These are phyloP conservation scores for Dictyostelium capitatum DNA, from an alignment of 78 protist genomes.

Conservation along the genomic window DNA sequence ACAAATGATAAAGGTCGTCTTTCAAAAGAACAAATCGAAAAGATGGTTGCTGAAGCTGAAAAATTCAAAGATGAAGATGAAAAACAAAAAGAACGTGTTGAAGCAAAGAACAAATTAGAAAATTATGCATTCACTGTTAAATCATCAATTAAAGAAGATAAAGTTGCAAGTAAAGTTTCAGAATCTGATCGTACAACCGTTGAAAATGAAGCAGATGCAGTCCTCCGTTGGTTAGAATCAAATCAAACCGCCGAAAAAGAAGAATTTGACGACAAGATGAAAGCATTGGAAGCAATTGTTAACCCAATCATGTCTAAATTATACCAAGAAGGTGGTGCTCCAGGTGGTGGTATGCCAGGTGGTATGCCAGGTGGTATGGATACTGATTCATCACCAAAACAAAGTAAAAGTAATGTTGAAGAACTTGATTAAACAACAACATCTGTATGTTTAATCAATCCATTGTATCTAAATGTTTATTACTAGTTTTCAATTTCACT, in stretches of 20 bases:
- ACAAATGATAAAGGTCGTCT: constrained; percentile 93
- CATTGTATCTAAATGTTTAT: no score
- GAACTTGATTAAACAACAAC: no score
- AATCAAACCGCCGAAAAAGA: constrained; percentile 92
- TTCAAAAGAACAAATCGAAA: constrained; percentile 93
- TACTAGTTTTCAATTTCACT: no score
- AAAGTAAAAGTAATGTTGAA: no score
- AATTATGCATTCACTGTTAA: constrained; percentile 89
- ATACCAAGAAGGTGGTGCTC: constrained; percentile 88
- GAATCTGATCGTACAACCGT: constrained; percentile 95
- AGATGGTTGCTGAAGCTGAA: constrained; percentile 97
- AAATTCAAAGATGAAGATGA: constrained; percentile 94
- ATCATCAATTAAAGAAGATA: constrained; percentile 71
- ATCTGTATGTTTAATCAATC: no score
- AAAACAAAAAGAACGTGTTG: constrained; percentile 77
- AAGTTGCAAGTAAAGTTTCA: constrained; percentile 94
- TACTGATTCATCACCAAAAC: not conserved
- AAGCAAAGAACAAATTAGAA: constrained; percentile 94
- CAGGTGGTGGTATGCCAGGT: constrained; percentile 82
- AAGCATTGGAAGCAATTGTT: constrained; percentile 90
- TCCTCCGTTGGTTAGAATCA: constrained; percentile 94
- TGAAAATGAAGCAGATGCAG: constrained; percentile 88
- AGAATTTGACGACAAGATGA: constrained; percentile 92
- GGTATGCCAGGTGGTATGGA: constrained; percentile 58
- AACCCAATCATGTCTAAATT: constrained; percentile 94